phyloP scores from a whole-genome alignment of 2,329 filamentous ascomycete genomes.

The Aspergillus ochraceus region DNA sequence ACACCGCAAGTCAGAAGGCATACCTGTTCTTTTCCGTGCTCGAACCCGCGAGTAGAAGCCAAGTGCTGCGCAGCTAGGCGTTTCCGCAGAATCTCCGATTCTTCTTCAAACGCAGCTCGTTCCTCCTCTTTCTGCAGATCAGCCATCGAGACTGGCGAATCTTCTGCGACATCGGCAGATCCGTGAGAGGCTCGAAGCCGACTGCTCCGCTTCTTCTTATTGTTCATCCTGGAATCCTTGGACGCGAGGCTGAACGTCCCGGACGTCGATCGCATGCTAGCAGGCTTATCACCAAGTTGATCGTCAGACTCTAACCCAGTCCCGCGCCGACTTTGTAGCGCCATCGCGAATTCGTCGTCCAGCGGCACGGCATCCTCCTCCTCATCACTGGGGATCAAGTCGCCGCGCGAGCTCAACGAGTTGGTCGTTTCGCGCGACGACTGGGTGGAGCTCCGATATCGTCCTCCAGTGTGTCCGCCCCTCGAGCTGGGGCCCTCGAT shows the following conservation, averaged over 20 bases:
- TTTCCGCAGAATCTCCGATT: constrained; percentile 54
- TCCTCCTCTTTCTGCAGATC: constrained; percentile 62
- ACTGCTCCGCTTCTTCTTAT: constrained; percentile 28
- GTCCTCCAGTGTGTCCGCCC: constrained; percentile 16
- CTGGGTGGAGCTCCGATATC: constrained; percentile 72
- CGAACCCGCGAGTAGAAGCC: constrained; percentile 55
- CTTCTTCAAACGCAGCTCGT: constrained; percentile 54
- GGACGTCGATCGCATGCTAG: constrained; percentile 41
- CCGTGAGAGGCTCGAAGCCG: constrained; percentile 26
- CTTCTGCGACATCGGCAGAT: constrained; percentile 29
- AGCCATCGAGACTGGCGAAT: constrained; percentile 49
- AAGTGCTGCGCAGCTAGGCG: constrained; percentile 56
- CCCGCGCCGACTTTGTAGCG: constrained; percentile 67
- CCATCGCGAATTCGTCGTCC: constrained; percentile 87
- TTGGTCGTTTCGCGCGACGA: constrained; percentile 80
- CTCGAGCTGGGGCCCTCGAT: constrained; percentile 24
- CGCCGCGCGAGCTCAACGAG: constrained; percentile 82
- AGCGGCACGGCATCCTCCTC: constrained; percentile 92
- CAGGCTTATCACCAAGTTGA: constrained; percentile 64
- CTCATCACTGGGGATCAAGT: constrained; percentile 88
- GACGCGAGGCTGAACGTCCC: constrained; percentile 51
- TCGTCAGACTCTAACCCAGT: constrained; percentile 63
- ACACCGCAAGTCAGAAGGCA: neutral
- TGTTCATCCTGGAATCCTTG: constrained; percentile 42
- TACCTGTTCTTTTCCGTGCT: constrained; percentile 32